These are phyloP conservation scores for Ganoderma multipileum DNA, from an alignment of 1,284 basidiomycete genomes.

Conservation along the genomic window DNA sequence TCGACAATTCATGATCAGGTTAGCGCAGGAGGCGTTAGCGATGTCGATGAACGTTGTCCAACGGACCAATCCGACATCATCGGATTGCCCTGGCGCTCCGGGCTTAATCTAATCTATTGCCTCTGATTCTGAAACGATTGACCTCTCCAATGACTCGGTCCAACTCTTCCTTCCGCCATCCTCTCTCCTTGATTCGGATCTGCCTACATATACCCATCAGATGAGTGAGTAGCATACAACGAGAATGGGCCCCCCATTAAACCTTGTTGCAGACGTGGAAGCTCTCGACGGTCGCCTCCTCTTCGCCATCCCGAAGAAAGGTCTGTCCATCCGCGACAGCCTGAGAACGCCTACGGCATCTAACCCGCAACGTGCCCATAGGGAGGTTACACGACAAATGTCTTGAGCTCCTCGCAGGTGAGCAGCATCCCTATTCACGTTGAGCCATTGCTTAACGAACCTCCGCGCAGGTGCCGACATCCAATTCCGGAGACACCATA, in stretches of 20 bases:
- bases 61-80: not conserved
- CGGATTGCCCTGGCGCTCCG: not conserved
- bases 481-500: constrained; percentile 89
- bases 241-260: constrained; percentile 4
- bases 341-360: not conserved
- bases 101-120: constrained; percentile 20
- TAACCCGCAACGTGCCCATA: constrained; percentile 37
- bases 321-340: constrained; percentile 46
- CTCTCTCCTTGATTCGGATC: not conserved
- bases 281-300: constrained; percentile 77
- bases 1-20: not conserved
- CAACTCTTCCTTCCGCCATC: constrained; percentile 1
- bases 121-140: not conserved
- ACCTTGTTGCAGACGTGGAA: constrained; percentile 43
- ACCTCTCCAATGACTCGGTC: constrained; percentile 19
- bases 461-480: constrained; percentile 85
- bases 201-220: constrained; percentile 3
- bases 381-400: constrained; percentile 95
- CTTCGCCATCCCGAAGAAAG: constrained; percentile 99
- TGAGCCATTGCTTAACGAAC: not conserved
- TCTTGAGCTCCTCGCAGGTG: constrained; percentile 83
- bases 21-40: too few relatives aligned
- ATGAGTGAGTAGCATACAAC: constrained; percentile 22
- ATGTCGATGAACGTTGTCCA: not conserved
- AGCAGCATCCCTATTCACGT: constrained; percentile 27